Base-by-base conservation (phyloP, 345 rosid genomes). In the Noccaea bulbosa region DNA sequence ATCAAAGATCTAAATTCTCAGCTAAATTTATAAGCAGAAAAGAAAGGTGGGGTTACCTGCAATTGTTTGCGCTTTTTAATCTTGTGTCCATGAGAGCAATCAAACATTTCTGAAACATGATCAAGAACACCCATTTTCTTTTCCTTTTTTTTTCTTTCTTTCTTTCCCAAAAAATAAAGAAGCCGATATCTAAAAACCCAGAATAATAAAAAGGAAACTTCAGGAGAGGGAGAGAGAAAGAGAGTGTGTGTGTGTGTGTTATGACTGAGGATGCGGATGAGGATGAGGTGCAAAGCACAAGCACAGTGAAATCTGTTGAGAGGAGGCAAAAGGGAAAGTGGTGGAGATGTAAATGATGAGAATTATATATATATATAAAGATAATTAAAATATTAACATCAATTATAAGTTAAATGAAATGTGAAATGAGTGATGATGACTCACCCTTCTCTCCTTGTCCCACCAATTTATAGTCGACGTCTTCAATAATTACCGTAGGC, bases 111-210 rank as follows among this genome's bases (percentile, higher is more conserved):
- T 11, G 97, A 81, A 33, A 93, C 72, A 78, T 90, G 93, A 88
- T 93, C 98, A 24, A 93, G 79, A 78, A 74, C 94, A 20, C 97
- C 98, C 98, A 93, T 88, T 7, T 32, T 53, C 7, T 88, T 7
- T 32, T 53, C 4, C 35, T 65, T 30, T 0, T 20, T 20, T 20
- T 20, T 20, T 20, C 22, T 20, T 20, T 20, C 22, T 8, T 32
- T 39, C 14, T 1, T 5, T 22, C 14, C 35, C 59, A 35, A 53
- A 53, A 53, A 27, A 7, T 7, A 44, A 53, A 44, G 32, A 27
- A 10, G 11, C 5, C 46, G 39, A 63, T 6, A 11, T 65, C 14
- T 5, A 54, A 38, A 33, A 20, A n/a, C 5, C 5, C 37, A 44
- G 22, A 47, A 27, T 0, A 27, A 27, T 27, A 27, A 27, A 27